Evolutionary conservation across 108 stramenopile species (phyloP).

Genomic region (Bacterosira constricta): DNA sequence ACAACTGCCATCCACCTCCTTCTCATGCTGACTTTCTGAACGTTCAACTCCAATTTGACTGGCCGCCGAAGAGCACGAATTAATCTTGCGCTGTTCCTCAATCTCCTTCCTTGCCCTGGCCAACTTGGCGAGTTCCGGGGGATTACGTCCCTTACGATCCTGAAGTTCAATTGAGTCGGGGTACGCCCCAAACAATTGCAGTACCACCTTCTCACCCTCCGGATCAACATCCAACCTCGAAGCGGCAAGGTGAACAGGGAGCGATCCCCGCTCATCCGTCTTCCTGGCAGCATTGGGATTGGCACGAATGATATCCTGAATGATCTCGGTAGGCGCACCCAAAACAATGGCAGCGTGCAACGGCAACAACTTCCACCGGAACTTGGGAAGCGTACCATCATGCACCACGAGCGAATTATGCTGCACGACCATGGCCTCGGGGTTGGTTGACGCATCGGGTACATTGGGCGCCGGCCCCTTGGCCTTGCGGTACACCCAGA

Average conservation of each 20-base stretch:
- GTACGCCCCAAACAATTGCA: conserved; percentile 41
- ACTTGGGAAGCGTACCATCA: conserved; percentile 18
- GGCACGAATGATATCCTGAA: conserved; percentile 28
- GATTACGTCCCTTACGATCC: conserved; percentile 49
- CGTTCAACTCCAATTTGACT: conserved; percentile 17
- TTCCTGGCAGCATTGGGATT: conserved; percentile 42
- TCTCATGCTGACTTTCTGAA: neutral
- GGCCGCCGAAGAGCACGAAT: neutral
- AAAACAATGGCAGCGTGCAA: conserved; percentile 52
- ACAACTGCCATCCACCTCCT: neutral
- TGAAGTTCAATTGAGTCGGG: conserved; percentile 44
- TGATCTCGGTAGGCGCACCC: conserved; percentile 42
- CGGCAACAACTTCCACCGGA: conserved; percentile 49
- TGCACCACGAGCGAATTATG: conserved; percentile 15
- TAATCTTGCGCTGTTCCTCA: conserved; percentile 30
- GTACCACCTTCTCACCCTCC: conserved; percentile 44
- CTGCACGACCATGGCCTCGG: conserved; percentile 16
- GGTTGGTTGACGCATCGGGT: conserved; percentile 19
- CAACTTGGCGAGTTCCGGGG: conserved; percentile 45
- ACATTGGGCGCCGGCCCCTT: conserved; percentile 26
- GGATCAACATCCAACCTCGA: conserved; percentile 48
- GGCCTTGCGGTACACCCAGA: conserved; percentile 41
- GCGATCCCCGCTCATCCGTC: conserved; percentile 39
- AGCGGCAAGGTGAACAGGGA: conserved; percentile 50
- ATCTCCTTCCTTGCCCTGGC: conserved; percentile 40